Base-by-base conservation (phyloP, 768 basidiomycete genomes). In the Boletus edulis region DNA sequence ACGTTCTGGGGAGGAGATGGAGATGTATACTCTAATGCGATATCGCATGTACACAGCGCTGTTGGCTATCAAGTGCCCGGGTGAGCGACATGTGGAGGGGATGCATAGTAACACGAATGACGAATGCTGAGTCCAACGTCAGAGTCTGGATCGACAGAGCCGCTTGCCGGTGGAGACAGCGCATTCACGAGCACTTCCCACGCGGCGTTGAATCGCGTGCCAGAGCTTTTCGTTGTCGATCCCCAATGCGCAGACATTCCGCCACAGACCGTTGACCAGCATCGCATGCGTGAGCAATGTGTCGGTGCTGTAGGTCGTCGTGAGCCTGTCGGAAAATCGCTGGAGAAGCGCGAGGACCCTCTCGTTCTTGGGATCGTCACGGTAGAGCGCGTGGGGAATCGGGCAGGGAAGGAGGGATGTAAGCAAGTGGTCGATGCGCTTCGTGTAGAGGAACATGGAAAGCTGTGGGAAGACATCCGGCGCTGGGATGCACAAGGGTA, bases 401-500 rank as follows among this genome's bases (percentile, higher is more conserved):
- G 68, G 52, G 72, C 54, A 63, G 22, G 89, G 89, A 58, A 92
- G 75, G 47, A 92, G 81, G 0, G 81, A 73, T 24, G 75, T 75
- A 38, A 92, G 75, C 51, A 92, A 78, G n/a, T 71, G 58, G 47
- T 74, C 73, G 27, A 84, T 74, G 57, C 82, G 79, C 64, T 87
- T 84, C 27, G 79, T 80, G 73, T 93, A 90, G 59, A 93, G 75
- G 75, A 80, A 91, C 0, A 75, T 68, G 60, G 84, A 83, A 10
- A 93, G 75, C 32, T 83, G 70, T 10, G 81, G 72, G 72, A 91
- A 91, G 0, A 87, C 82, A 3, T 80, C 78, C 0, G 87, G 82
- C 2, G 86, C 85, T 3, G 91, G 90, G 14, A 93, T 76, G 40
- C 81, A 76, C 61, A 93, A 71, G 3, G 84, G 85, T 13, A 91